phyloP scores from a whole-genome alignment of 1,284 basidiomycete species.

The Mrakiaceae sp. region DNA sequence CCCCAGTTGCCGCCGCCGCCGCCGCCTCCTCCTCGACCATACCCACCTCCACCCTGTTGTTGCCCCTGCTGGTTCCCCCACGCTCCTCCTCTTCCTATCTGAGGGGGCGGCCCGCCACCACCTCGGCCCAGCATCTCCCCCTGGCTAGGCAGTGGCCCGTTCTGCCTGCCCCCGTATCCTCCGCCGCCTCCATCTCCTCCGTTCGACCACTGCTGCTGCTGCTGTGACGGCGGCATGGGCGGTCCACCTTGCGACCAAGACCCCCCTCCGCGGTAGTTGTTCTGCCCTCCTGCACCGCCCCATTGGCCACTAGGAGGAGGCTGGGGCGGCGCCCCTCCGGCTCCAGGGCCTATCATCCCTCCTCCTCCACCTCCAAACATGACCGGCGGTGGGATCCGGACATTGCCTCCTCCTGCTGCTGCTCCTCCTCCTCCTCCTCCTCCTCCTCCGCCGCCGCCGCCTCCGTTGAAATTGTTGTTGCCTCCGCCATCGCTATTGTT shows the following conservation, averaged over 20 bases:
- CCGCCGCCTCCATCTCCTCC: conserved; percentile 15
- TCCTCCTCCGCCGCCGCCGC: neutral
- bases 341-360: no score
- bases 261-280: neutral
- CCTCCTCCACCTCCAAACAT: no score
- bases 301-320: neutral
- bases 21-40: conserved; percentile 27
- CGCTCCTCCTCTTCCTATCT: conserved; percentile 18
- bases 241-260: no score
- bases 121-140: conserved; percentile 34
- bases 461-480: neutral
- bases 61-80: conserved; percentile 15
- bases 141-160: conserved; percentile 27
- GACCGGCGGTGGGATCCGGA: no score
- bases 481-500: no score
- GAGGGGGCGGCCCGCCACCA: conserved; percentile 16
- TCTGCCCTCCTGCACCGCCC: conserved; percentile 3
- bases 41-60: conserved; percentile 19
- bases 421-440: neutral
- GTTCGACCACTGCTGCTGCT: conserved; percentile 13
- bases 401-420: no score
- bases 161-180: conserved; percentile 13
- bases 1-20: no score
- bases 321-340: no score
- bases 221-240: neutral